Evolutionary conservation across 345 rosid genomes (phyloP).

Genomic region (Lenwebbia sp.): DNA sequence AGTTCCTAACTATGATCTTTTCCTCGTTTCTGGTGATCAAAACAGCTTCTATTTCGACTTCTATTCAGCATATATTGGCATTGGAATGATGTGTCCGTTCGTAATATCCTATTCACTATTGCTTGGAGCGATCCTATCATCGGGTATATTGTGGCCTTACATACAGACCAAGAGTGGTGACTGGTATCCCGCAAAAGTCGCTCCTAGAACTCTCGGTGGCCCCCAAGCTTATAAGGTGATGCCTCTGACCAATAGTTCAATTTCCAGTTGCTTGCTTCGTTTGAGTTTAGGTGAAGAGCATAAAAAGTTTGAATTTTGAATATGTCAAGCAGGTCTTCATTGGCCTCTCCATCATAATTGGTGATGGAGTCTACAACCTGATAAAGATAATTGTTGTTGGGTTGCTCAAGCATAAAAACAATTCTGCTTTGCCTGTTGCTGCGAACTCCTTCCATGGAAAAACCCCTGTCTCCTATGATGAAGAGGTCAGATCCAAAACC

Average conservation of each 20-base stretch:
- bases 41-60: no score
- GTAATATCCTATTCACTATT: neutral
- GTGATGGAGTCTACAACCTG: neutral
- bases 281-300: no score
- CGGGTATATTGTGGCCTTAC: neutral
- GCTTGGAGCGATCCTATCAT: neutral
- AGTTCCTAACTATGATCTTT: no score
- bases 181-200: neutral
- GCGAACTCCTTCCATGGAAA: neutral
- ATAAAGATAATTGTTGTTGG: neutral
- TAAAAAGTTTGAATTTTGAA: neutral
- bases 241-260: neutral
- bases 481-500: neutral
- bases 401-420: neutral
- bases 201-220: neutral
- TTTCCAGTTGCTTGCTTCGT: neutral
- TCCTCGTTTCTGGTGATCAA: no score
- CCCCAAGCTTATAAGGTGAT: neutral
- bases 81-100: neutral
- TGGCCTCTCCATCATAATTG: neutral
- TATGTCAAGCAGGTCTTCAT: neutral
- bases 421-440: neutral
- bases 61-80: neutral
- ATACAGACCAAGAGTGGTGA: neutral
- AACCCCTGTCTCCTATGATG: neutral